phyloP scores from a whole-genome alignment of 108 stramenopile genomes.

The Skeletonema tropicum region DNA sequence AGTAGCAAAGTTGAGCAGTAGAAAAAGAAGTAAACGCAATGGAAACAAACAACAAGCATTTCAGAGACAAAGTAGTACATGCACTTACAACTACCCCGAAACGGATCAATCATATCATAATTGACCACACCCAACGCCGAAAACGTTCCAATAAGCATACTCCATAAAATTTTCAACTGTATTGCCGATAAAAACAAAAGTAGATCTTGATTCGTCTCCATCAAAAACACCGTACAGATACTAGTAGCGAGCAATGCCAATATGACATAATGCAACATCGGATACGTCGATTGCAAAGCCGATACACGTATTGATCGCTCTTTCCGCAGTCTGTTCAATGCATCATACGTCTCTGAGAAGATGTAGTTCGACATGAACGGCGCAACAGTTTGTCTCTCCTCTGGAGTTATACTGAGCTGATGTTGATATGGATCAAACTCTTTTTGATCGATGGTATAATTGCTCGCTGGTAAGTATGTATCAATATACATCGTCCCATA shows the following conservation, averaged over 20 bases:
- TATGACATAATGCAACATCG: conserved; percentile 52
- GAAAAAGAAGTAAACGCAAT: not conserved
- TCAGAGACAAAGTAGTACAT: not conserved
- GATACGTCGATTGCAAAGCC: conserved; percentile 50
- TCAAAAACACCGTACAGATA: conserved; percentile 57
- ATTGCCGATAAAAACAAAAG: conserved; percentile 67
- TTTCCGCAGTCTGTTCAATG: conserved; percentile 49
- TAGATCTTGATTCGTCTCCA: conserved; percentile 64
- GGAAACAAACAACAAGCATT: not conserved
- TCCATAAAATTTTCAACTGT: conserved; percentile 65
- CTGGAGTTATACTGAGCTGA: conserved; percentile 21
- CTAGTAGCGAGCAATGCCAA: conserved; percentile 49
- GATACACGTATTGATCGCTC: conserved; percentile 64
- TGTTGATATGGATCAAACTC: conserved; percentile 26
- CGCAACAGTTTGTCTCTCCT: conserved; percentile 20
- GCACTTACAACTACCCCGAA: conserved; percentile 46
- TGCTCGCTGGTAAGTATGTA: conserved; percentile 33
- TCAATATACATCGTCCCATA: conserved; percentile 43
- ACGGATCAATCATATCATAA: conserved; percentile 66
- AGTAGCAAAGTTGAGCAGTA: not conserved
- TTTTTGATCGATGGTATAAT: conserved; percentile 24
- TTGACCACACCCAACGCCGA: conserved; percentile 61
- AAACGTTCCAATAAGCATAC: conserved; percentile 72
- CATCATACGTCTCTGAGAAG: conserved; percentile 49
- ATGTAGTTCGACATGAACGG: conserved; percentile 34